Base-by-base conservation (phyloP, 2,329 filamentous ascomycete species). In the Diplocarpon mali region DNA sequence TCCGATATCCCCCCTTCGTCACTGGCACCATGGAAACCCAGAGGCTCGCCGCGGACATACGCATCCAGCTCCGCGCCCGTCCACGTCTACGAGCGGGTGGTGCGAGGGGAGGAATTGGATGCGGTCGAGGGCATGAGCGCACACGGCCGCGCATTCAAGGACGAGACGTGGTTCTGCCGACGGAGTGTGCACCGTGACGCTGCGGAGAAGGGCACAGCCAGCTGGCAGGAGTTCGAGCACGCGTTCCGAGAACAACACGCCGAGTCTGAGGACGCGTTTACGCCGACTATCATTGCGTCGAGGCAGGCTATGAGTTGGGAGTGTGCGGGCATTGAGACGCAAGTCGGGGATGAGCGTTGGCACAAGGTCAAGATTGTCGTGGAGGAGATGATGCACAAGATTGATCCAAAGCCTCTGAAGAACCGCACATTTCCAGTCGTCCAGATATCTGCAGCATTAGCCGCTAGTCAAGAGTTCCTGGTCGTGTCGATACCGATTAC, bases 401-500 rank as follows among this genome's bases (percentile, higher is more conserved):
- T 87, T 42, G 64, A 66, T 29, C 72, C 73, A 0, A 65, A 68
- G 2, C 69, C 76, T n/a, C 66, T 86, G 7, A 69, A 70, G 46
- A 72, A 79, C 50, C 76, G 83, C 40, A 72, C 75, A 2, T 88
- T 87, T 53, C 71, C 78, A 13, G 76, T 81, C 2, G 60, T 87
- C 40, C 75, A 85, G 58, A 65, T 83, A 44, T 76, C 76, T 10
- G 65, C 68, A 8, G 64, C 62, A 1, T 56, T 66, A n/a, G 58
- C 61, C 1, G 56, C 47, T n/a, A 59, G 52, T n/a, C 44, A 58
- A 11, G 72, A 77, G 57, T 74, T 80, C 45, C 43, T 78, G 7
- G 67, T 80, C 2, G 66, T 80, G 24, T 78, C 75, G 42, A 69
- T 83, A 40, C 59, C 75, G 14, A 62, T 78, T 14, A 62, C 60